A percentile compares a stretch with the other conserved stretches of the same genome.
phyloP scores from a whole-genome alignment of 345 rosid species.

The Cochlearia excelsa region DNA sequence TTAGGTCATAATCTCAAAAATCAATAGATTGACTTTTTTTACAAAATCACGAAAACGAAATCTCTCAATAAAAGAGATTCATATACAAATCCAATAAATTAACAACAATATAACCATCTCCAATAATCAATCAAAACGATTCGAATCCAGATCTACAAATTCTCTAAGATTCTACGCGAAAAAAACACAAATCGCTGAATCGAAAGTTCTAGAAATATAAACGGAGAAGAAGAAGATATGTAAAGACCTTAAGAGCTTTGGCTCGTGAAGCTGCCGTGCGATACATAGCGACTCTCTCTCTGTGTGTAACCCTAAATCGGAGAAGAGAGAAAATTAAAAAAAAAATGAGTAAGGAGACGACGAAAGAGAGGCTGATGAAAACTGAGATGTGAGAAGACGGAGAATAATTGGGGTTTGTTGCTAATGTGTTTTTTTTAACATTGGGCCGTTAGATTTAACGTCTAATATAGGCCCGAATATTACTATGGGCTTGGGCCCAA shows the following conservation, averaged over 20 bases:
- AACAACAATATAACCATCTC: neutral
- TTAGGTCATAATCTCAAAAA: neutral
- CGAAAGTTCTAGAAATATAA: slow-evolving; percentile 18
- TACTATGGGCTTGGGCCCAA: slow-evolving; percentile 7
- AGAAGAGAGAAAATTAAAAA: too few relatives aligned
- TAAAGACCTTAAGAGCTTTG: slow-evolving; percentile 49
- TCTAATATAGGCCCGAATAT: neutral
- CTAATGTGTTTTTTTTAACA: too few relatives aligned
- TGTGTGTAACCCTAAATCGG: slow-evolving; percentile 30
- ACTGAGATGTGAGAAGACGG: neutral
- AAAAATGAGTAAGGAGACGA: slow-evolving; percentile 12
- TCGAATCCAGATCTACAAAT: slow-evolving; percentile 29
- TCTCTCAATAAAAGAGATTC: neutral
- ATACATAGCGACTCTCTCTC: slow-evolving; percentile 39
- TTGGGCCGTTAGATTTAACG: too few relatives aligned
- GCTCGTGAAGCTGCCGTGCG: slow-evolving; percentile 57
- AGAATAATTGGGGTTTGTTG: neutral
- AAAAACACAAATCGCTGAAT: slow-evolving; percentile 6
- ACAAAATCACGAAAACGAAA: neutral
- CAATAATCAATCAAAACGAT: slow-evolving; percentile 1
- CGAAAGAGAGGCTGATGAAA: slow-evolving; percentile 26
- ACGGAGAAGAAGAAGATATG: neutral
- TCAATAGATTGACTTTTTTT: slow-evolving; percentile 6
- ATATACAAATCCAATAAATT: neutral
- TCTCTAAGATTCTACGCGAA: neutral